Conservation (phyloP, 148 eudicot species). For the Chenopodium quinoa region DNA sequence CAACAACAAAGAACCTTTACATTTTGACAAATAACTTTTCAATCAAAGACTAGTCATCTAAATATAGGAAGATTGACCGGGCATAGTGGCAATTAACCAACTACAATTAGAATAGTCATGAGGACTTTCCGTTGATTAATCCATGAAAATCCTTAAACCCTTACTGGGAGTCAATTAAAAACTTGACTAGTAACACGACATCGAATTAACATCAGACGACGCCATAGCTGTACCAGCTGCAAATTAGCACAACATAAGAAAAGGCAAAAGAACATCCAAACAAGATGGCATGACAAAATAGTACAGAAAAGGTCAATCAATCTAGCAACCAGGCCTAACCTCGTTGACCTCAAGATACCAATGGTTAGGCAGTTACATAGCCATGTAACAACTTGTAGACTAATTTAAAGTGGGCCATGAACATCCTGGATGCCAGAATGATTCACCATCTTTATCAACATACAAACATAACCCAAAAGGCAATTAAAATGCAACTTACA, state of each 20-base stretch:
- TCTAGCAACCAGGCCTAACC: constrained; percentile 25
- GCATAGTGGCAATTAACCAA: constrained; percentile 6
- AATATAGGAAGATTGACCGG: constrained; percentile 9
- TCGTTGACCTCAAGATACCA: constrained; percentile 32
- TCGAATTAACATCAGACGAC: neutral
- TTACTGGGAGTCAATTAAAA: constrained; percentile 2
- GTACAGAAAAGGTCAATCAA: constrained; percentile 20
- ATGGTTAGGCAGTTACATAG: constrained; percentile 21
- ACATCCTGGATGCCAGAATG: constrained; percentile 25
- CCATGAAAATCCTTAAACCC: constrained; percentile 10
- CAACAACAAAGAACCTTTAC: constrained; percentile 1
- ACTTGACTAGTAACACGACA: constrained; percentile 2
- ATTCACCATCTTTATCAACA: constrained; percentile 28
- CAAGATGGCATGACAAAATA: constrained; percentile 29
- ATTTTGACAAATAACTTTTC: constrained; percentile 7
- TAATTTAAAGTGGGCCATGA: constrained; percentile 21
- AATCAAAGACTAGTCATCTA: constrained; percentile 17
- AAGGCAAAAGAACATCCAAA: constrained; percentile 8
- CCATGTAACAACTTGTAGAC: constrained; percentile 1
- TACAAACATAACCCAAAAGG: neutral
- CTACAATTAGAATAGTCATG: neutral
- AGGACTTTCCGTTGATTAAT: constrained; percentile 17
- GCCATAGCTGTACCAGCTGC: constrained; percentile 15
- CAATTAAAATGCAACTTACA: constrained; percentile 24
- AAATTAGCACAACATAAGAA: constrained; percentile 3